Evolutionary conservation across 176 grass and related monocot genomes (phyloP).

Genomic region (Bromus sterilis): DNA sequence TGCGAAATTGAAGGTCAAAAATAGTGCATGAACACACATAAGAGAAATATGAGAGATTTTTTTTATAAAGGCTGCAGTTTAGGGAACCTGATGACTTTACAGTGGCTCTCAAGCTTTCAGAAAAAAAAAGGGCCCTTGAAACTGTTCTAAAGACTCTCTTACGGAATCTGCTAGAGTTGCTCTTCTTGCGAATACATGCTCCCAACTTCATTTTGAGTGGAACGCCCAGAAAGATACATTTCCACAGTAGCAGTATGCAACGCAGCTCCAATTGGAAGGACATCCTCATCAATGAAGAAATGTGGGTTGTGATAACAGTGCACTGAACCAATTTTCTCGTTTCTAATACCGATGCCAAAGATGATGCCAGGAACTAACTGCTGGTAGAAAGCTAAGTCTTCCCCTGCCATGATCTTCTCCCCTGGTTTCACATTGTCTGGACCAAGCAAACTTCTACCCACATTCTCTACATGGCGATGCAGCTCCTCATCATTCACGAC

Average conservation of each 20-base stretch:
- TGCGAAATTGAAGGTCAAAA: too few species aligned
- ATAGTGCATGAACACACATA: too few species aligned
- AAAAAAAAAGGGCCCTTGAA: too few species aligned
- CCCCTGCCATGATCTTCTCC: constrained; percentile 84
- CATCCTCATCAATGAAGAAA: constrained; percentile 83
- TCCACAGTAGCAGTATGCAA: constrained; percentile 53
- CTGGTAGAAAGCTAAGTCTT: constrained; percentile 92
- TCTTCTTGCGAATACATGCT: background rate
- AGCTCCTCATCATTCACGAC: constrained; percentile 64
- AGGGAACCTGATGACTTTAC: background rate
- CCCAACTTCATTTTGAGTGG: background rate
- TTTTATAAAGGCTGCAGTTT: background rate
- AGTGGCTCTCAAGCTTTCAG: background rate
- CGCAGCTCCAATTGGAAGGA: constrained; percentile 53
- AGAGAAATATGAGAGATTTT: background rate
- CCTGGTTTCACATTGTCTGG: constrained; percentile 53
- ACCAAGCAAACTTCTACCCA: constrained; percentile 52
- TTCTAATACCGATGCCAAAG: constrained; percentile 63
- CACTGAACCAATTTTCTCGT: constrained; percentile 48
- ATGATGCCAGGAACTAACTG: constrained; percentile 61
- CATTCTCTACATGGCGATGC: constrained; percentile 52
- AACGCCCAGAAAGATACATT: constrained; percentile 36
- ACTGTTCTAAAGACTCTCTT: background rate
- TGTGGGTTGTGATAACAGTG: constrained; percentile 48
- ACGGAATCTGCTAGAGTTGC: background rate